These are phyloP conservation scores for Trametopsis cervina DNA, from an alignment of 768 basidiomycete species.

Conservation along the genomic window DNA sequence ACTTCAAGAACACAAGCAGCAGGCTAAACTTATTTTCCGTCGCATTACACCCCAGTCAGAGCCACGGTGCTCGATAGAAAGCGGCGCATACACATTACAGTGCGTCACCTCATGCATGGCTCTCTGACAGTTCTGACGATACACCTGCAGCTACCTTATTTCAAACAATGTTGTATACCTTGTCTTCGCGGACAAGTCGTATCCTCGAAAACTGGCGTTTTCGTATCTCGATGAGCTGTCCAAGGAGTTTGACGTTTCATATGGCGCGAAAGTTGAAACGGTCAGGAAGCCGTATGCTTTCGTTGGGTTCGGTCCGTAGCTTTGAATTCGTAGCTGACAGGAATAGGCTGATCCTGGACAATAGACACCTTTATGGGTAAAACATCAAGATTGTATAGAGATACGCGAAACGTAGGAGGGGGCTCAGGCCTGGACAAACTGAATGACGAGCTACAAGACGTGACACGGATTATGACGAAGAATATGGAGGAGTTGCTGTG, in stretches of 20 bases:
- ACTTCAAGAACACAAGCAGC: constrained; percentile 96
- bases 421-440: constrained; percentile 72
- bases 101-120: constrained; percentile 50
- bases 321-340: not conserved
- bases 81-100: constrained; percentile 94
- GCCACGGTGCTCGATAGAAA: constrained; percentile 94
- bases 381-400: constrained; percentile 90
- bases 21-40: constrained; percentile 93
- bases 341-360: constrained; percentile 1
- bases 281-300: constrained; percentile 98
- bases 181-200: constrained; percentile 93
- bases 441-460: constrained; percentile 96
- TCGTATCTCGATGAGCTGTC: constrained; percentile 95
- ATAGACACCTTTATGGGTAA: constrained; percentile 98
- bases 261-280: constrained; percentile 88
- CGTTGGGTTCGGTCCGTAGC: constrained; percentile 84
- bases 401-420: constrained; percentile 80
- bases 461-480: constrained; percentile 99
- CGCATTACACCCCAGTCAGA: constrained; percentile 92
- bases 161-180: constrained; percentile 91
- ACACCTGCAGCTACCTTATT: constrained; percentile 77
- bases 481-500: constrained; percentile 99
- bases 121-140: no score
- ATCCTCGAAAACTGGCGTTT: constrained; percentile 95
- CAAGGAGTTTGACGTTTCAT: constrained; percentile 90